A percentile compares a stretch with the other conserved stretches of the same genome.
Evolutionary conservation across 345 rosid species (phyloP).

Genomic region (Citrus trifoliata): DNA sequence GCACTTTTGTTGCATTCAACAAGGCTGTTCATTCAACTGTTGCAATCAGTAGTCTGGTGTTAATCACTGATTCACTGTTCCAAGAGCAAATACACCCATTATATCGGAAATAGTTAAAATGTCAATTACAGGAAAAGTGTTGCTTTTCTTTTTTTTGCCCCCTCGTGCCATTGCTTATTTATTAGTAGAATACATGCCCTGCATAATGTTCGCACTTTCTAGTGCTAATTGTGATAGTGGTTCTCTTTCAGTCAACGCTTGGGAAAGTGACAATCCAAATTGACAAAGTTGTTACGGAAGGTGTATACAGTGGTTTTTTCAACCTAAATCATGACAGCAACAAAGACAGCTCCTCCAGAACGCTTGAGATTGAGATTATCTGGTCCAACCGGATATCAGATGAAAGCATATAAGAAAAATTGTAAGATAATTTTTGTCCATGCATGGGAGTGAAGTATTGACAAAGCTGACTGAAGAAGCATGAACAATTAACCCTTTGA

Average conservation of each 20-base stretch:
- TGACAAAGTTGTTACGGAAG: constrained; percentile 82
- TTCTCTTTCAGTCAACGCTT: constrained; percentile 55
- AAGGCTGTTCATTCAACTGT: not conserved
- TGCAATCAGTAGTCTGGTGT: not conserved
- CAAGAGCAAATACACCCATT: not conserved
- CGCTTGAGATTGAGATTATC: constrained; percentile 71
- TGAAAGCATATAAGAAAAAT: constrained; percentile 20
- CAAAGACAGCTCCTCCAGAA: constrained; percentile 64
- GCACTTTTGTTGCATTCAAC: not conserved
- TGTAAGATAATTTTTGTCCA: not conserved
- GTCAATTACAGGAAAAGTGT: not conserved
- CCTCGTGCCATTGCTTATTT: not conserved
- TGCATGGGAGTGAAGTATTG: not conserved
- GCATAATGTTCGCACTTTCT: not conserved
- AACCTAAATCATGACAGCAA: constrained; percentile 61
- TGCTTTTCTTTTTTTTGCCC: not conserved
- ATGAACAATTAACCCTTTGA: not conserved
- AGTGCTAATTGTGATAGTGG: constrained; percentile 10
- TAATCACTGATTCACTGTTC: not conserved
- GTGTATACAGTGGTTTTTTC: constrained; percentile 66
- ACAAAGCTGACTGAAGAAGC: not conserved
- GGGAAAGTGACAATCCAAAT: constrained; percentile 87
- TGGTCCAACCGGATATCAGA: constrained; percentile 57
- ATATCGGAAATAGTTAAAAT: not conserved
- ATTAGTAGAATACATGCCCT: not conserved